phyloP scores from a whole-genome alignment of 441 rosid species.

The Syzygium malaccense region DNA sequence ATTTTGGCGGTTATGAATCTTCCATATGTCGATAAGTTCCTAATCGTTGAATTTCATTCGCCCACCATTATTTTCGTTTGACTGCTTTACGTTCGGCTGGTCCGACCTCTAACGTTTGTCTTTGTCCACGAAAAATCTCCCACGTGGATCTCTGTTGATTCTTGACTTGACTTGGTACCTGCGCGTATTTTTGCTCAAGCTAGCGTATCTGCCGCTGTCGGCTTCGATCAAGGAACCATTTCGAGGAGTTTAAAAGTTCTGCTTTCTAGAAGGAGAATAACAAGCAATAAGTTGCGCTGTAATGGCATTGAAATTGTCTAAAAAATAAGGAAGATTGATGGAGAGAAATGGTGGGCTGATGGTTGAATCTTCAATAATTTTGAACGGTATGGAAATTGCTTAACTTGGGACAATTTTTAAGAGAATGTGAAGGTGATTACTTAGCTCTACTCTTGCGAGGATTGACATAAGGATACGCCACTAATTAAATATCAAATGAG shows the following conservation, averaged over 20 bases:
- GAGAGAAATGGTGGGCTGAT: neutral
- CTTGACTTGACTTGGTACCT: conserved; percentile 2
- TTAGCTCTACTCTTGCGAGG: neutral
- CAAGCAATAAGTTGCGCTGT: neutral
- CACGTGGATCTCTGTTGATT: neutral
- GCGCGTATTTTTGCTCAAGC: neutral
- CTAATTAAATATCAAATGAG: neutral
- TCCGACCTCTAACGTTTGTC: neutral
- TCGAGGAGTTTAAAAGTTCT: neutral
- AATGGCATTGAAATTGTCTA: neutral
- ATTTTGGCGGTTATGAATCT: neutral
- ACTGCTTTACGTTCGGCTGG: neutral
- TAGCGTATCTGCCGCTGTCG: neutral
- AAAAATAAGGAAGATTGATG: neutral
- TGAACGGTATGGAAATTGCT: neutral
- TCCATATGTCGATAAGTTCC: neutral
- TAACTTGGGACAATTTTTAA: neutral
- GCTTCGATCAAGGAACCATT: neutral
- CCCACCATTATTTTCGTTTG: neutral
- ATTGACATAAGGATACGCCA: neutral
- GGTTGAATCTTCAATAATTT: neutral
- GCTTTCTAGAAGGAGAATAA: neutral
- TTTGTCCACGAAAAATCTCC: conserved; percentile 4
- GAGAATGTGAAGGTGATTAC: neutral
- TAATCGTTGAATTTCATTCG: neutral